These are phyloP conservation scores for Gynostemma pentaphyllum DNA, from an alignment of 306 rosid genomes.

Conservation along the genomic window DNA sequence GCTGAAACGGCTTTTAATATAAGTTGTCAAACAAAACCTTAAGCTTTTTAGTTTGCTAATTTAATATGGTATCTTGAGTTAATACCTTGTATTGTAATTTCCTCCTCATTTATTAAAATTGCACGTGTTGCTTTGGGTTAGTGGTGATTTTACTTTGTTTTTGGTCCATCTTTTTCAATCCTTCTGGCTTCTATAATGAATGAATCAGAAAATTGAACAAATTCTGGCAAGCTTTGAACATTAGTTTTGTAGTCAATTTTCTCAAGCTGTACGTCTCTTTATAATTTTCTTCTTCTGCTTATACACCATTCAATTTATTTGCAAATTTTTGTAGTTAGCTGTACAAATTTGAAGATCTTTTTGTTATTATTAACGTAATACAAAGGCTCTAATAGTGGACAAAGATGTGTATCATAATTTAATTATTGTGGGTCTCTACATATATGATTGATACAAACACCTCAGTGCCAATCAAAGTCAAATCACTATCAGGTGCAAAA, in stretches of 20 bases:
- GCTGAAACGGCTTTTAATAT: too few relatives aligned
- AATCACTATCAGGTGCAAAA: slow-evolving; percentile 20
- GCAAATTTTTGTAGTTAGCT: background rate
- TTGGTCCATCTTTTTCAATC: background rate
- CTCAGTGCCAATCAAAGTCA: slow-evolving; percentile 28
- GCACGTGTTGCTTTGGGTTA: too few relatives aligned
- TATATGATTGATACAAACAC: slow-evolving; percentile 19
- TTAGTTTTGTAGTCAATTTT: background rate
- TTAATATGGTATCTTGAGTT: too few relatives aligned
- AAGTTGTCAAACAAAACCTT: too few relatives aligned
- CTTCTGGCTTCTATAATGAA: background rate
- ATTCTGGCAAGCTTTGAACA: background rate
- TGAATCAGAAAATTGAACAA: background rate
- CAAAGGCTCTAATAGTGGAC: slow-evolving; percentile 35
- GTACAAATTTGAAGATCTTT: slow-evolving; percentile 20
- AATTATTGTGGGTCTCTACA: slow-evolving; percentile 41
- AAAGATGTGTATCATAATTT: slow-evolving; percentile 26
- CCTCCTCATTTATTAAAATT: too few relatives aligned
- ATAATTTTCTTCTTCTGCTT: background rate
- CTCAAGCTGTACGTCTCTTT: background rate
- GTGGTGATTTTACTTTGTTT: too few relatives aligned
- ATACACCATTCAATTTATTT: background rate
- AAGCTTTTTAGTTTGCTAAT: too few relatives aligned
- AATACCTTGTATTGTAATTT: too few relatives aligned
- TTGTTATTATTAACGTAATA: slow-evolving; percentile 15